Percentiles rank a stretch among this genome's conserved stretches.
Conservation (phyloP, 495 filamentous ascomycete genomes). For the Penicillium cosmopolitanum region DNA sequence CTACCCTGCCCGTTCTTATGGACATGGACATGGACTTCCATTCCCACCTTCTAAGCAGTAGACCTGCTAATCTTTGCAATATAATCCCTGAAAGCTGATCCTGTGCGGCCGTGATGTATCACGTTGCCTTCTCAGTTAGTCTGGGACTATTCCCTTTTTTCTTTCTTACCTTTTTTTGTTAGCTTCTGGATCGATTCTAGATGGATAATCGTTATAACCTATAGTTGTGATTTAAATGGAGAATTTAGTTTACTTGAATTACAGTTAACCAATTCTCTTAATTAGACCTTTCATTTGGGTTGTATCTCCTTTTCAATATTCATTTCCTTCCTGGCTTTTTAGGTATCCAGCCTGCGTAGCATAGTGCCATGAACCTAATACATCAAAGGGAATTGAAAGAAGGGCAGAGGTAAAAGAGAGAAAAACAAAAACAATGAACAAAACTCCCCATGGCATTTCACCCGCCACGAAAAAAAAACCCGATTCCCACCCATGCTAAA, state of each 20-base stretch:
- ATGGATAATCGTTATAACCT: background rate
- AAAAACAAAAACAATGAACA: slow-evolving; percentile 7
- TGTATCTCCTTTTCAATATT: too few relatives aligned
- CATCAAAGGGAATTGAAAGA: background rate
- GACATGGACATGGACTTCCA: background rate
- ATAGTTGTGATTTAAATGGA: background rate
- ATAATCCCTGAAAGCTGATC: background rate
- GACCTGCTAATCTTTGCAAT: background rate
- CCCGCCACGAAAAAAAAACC: background rate
- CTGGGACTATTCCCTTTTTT: background rate
- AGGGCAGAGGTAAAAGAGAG: slow-evolving; percentile 1
- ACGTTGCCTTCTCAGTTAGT: background rate
- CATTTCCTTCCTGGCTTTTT: too few relatives aligned
- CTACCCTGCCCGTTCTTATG: background rate
- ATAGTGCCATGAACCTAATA: background rate
- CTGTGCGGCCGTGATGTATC: background rate
- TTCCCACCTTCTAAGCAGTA: background rate
- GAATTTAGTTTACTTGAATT: background rate
- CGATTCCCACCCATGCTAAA: background rate
- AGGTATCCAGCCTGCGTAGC: too few relatives aligned
- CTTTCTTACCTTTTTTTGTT: background rate
- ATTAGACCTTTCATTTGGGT: background rate
- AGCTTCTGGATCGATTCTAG: background rate
- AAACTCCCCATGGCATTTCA: slow-evolving; percentile 2
- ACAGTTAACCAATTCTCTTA: background rate